A percentile compares a stretch with the other conserved stretches of the same genome.
phyloP scores from a whole-genome alignment of 257 asterid species.

The Solanum paucissectum region DNA sequence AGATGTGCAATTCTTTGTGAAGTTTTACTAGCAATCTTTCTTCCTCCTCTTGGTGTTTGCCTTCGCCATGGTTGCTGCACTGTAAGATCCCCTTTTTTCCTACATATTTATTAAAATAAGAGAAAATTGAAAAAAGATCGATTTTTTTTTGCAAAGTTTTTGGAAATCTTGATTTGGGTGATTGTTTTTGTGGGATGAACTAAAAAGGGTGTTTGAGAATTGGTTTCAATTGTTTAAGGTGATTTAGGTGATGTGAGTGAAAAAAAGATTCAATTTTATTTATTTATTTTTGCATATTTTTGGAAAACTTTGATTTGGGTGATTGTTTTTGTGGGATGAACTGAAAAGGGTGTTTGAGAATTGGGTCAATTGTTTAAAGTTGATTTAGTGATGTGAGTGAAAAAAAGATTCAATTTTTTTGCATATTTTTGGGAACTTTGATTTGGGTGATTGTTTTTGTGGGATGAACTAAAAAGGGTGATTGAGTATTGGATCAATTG shows the following conservation, averaged over 20 bases:
- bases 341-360: neutral
- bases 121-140: neutral
- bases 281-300: neutral
- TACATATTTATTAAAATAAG: neutral
- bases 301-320: neutral
- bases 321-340: neutral
- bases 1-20: constrained; percentile 28
- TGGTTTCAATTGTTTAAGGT: neutral
- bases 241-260: neutral
- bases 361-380: neutral
- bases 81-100: constrained; percentile 14
- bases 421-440: neutral
- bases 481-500: neutral
- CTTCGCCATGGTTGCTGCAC: constrained; percentile 84
- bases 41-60: constrained; percentile 88
- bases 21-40: constrained; percentile 47
- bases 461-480: neutral
- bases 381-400: neutral
- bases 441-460: neutral
- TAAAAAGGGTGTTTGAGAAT: neutral
- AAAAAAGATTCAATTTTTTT: neutral
- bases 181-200: neutral
- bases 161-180: neutral
- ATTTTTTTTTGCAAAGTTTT: neutral
- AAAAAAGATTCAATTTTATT: neutral